These are phyloP conservation scores for Hydnomerulius pinastri DNA, from an alignment of 768 basidiomycete genomes.

Conservation along the genomic window DNA sequence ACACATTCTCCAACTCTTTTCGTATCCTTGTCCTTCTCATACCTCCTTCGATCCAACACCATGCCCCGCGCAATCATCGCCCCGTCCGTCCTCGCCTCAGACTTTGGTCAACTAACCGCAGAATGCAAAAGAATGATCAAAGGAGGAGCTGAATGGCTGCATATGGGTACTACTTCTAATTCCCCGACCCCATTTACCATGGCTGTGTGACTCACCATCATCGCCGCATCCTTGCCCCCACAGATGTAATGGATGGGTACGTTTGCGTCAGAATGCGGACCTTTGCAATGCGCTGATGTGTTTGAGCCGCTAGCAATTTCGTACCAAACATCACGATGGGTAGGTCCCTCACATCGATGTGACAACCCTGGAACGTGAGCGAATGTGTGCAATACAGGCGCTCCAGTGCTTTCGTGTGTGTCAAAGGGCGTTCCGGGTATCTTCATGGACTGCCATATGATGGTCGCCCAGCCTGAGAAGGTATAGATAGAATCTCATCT, in stretches of 20 bases:
- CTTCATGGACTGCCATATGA: slow-evolving; percentile 99
- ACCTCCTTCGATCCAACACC: slow-evolving; percentile 5
- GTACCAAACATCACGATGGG: slow-evolving; percentile 99
- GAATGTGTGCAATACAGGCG: slow-evolving; percentile 55
- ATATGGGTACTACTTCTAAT: slow-evolving; percentile 71
- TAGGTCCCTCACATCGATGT: slow-evolving; percentile 31
- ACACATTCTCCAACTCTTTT: slow-evolving; percentile 8
- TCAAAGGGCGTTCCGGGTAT: slow-evolving; percentile 87
- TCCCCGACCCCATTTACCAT: slow-evolving; percentile 4
- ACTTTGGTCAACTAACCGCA: slow-evolving; percentile 92
- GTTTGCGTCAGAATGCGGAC: neutral
- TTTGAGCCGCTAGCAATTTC: slow-evolving; percentile 82
- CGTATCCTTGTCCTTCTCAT: neutral
- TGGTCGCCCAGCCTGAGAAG: slow-evolving; percentile 93
- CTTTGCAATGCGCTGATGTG: slow-evolving; percentile 1
- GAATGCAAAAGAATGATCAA: slow-evolving; percentile 98
- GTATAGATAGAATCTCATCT: slow-evolving; percentile 38
- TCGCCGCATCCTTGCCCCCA: neutral
- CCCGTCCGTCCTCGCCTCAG: slow-evolving; percentile 94
- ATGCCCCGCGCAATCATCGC: slow-evolving; percentile 95
- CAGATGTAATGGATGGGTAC: slow-evolving; percentile 98
- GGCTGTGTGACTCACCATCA: slow-evolving; percentile 10
- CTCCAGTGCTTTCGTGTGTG: slow-evolving; percentile 85
- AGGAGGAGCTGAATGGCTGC: slow-evolving; percentile 95
- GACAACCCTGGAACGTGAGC: slow-evolving; percentile 14